These are phyloP conservation scores for Vicia villosa DNA, from an alignment of 306 rosid species.

Conservation along the genomic window DNA sequence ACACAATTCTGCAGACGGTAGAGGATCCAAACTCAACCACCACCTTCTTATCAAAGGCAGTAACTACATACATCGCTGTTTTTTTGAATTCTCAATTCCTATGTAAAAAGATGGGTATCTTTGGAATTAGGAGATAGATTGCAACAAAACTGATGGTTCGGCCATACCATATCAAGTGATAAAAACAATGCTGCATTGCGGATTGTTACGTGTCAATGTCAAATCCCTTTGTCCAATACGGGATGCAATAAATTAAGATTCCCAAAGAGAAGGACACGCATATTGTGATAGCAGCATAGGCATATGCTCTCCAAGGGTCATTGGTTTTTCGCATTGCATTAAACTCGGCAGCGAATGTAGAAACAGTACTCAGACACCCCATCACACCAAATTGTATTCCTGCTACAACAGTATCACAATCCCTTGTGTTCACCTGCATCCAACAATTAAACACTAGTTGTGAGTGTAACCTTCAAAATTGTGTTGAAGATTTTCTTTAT, in stretches of 20 bases:
- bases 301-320: slow-evolving; percentile 73
- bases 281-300: slow-evolving; percentile 61
- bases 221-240: slow-evolving; percentile 67
- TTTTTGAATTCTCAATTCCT: slow-evolving; percentile 4
- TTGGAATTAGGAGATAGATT: no score
- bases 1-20: background rate
- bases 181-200: background rate
- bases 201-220: slow-evolving; percentile 27
- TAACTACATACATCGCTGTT: background rate
- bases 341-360: slow-evolving; percentile 84
- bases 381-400: slow-evolving; percentile 73
- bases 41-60: background rate
- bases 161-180: background rate
- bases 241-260: slow-evolving; percentile 62
- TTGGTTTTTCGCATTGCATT: slow-evolving; percentile 76
- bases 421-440: slow-evolving; percentile 59
- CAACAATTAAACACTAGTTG: slow-evolving; percentile 4
- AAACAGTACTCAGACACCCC: slow-evolving; percentile 89
- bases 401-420: slow-evolving; percentile 53
- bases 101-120: background rate
- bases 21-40: background rate
- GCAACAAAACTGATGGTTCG: no score
- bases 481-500: background rate
- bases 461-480: background rate
- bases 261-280: slow-evolving; percentile 61